These are phyloP conservation scores for Sclerotiophoma versabilis DNA, from an alignment of 2,329 filamentous ascomycete genomes.

Conservation along the genomic window DNA sequence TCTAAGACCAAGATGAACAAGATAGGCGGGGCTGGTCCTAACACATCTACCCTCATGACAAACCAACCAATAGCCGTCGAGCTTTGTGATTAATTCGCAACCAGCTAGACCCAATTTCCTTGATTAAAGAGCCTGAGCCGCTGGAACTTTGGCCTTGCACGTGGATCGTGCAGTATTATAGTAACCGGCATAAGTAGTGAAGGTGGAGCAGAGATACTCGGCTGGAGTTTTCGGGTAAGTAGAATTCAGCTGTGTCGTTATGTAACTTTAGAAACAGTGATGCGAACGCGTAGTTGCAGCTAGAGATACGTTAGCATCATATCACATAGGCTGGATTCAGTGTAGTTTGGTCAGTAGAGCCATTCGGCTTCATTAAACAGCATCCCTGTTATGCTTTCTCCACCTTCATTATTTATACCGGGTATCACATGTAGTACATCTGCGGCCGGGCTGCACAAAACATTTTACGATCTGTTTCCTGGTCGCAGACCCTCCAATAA, in stretches of 20 bases:
- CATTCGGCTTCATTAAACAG: too few species aligned
- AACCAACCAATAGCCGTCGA: neutral
- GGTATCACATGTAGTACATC: too few species aligned
- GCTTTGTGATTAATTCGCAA: neutral
- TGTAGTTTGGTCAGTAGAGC: too few species aligned
- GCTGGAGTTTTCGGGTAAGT: too few species aligned
- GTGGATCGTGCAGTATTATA: neutral
- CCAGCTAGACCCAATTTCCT: neutral
- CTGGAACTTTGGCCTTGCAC: conserved; percentile 5
- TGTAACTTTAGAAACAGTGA: neutral
- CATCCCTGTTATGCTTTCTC: too few species aligned
- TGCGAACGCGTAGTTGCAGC: neutral
- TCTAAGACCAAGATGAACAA: conserved; percentile 5
- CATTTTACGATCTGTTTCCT: conserved; percentile 49
- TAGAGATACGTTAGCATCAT: too few species aligned
- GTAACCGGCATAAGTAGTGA: too few species aligned
- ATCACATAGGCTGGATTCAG: too few species aligned
- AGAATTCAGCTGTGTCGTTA: too few species aligned
- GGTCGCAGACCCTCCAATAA: conserved; percentile 68
- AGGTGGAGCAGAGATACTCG: too few species aligned
- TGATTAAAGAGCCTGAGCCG: neutral
- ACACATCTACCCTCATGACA: neutral
- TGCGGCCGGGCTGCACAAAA: conserved; percentile 4
- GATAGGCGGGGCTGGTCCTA: conserved; percentile 10
- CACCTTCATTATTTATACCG: too few species aligned